Conservation (phyloP, 495 filamentous ascomycete genomes). For the Xylaria castorea region DNA sequence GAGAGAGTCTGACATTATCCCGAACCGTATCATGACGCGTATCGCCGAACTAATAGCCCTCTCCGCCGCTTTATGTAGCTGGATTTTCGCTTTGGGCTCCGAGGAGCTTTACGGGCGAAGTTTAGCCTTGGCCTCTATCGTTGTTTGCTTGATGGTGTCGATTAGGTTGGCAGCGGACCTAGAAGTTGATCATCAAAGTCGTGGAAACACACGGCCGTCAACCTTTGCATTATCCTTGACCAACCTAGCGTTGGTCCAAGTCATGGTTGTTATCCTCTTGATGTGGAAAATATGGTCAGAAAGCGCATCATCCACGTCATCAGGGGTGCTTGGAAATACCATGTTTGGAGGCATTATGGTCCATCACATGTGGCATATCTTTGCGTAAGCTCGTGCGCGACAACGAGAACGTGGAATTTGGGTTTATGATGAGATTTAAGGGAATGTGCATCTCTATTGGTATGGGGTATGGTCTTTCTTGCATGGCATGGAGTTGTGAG, state of each 20-base stretch:
- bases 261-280: conserved; percentile 34
- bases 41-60: conserved; percentile 34
- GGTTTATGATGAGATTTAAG: neutral
- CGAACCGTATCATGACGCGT: conserved; percentile 24
- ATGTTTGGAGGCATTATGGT: conserved; percentile 36
- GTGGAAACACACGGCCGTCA: conserved; percentile 32
- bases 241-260: conserved; percentile 35
- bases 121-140: conserved; percentile 35
- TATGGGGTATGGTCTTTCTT: conserved; percentile 10
- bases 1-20: neutral
- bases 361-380: conserved; percentile 40
- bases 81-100: conserved; percentile 34
- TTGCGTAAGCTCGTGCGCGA: conserved; percentile 18
- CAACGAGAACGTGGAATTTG: neutral
- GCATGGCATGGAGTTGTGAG: conserved; percentile 30
- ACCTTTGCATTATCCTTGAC: conserved; percentile 30
- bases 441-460: too few species aligned
- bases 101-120: conserved; percentile 36
- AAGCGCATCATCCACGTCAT: conserved; percentile 26
- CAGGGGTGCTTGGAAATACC: conserved; percentile 33
- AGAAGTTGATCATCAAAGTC: conserved; percentile 32
- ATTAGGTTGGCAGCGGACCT: conserved; percentile 40
- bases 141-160: conserved; percentile 36
- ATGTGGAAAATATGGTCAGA: conserved; percentile 39
- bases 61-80: conserved; percentile 29